Conservation (phyloP, 2,329 filamentous ascomycete species). For the Magnaporthiopsis poae region DNA sequence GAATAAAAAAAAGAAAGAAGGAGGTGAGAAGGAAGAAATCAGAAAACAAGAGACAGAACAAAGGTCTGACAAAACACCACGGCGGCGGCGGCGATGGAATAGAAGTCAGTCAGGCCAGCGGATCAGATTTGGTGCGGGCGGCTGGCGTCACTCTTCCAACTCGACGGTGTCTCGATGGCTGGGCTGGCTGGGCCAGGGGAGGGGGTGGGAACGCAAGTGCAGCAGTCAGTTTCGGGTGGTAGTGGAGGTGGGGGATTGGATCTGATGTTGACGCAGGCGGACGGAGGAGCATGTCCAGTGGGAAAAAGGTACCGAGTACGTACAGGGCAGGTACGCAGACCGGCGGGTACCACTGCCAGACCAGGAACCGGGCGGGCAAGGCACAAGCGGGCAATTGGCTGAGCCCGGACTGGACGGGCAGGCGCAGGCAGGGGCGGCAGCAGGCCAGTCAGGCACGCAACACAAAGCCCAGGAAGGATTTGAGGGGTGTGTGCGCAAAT, state of each 20-base stretch:
- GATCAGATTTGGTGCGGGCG: too few species aligned
- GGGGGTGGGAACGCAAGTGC: not conserved
- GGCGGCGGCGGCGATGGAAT: too few species aligned
- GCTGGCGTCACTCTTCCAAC: too few species aligned
- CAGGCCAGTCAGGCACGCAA: not conserved
- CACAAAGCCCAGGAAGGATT: not conserved
- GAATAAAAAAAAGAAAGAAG: not conserved
- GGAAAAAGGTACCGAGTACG: not conserved
- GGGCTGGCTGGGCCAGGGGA: too few species aligned
- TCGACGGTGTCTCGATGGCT: too few species aligned
- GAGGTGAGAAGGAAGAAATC: not conserved
- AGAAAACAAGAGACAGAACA: too few species aligned
- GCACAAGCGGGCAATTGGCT: not conserved
- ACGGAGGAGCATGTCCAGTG: not conserved
- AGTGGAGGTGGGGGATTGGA: not conserved
- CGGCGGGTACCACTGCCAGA: not conserved
- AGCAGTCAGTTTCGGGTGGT: not conserved
- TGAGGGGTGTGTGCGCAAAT: not conserved
- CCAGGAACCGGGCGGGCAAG: not conserved
- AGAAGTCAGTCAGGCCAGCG: too few species aligned
- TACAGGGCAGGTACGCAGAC: not conserved
- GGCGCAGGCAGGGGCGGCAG: not conserved
- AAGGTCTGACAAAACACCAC: too few species aligned
- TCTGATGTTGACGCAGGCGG: not conserved
- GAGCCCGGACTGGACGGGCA: not conserved